Base-by-base conservation (phyloP, 345 rosid species). In the Sonneratia caseolaris region DNA sequence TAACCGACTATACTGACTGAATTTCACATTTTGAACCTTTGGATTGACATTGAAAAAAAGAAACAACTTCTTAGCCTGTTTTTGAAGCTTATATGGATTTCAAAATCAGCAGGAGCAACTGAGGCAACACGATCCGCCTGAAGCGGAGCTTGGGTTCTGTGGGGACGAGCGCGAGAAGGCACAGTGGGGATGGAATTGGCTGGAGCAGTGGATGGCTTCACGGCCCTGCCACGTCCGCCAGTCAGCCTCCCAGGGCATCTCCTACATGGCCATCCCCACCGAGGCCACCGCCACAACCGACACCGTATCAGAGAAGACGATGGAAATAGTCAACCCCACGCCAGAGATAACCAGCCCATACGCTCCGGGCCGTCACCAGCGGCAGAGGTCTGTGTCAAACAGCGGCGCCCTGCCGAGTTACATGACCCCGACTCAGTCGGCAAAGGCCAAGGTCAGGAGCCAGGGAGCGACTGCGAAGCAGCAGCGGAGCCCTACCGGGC, bases 181-280 rank as follows among this genome's bases (percentile, higher is more conserved):
- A 9, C 45, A 42, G 38, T 86, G 91, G 97, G 96, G 91, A 5
- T 90, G 91, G 97, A 95, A 95, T 56, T 91, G 97, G 97, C 88
- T 92, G 9, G 96, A 95, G 75, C 86, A 82, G n/a, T 92, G 99
- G 99, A 90, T 95, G 96, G 86, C 97, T 19, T 71, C 96, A 1
- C 97, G 91, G 49, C 91, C 93, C 9, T 73, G 84, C 75, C 75
- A 83, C 4, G 42, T 72, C 22, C 82, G 74, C 72, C 86, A 87
- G 7, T 43, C 75, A 4, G 86, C 83, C 55, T 78, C 75, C 9
- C 79, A 76, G 43, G 86, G 87, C 37, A 83, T 70, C 43, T 82
- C 92, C 67, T 91, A 89, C 66, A 73, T 78, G 64, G 82, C 93
- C 32, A 77, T 86, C 36, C 77, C 85, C 7, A 71, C 85, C 70